A percentile compares a stretch with the other conserved stretches of the same genome.
Evolutionary conservation across 129 eudicot genomes (phyloP).

Genomic region (Flaveria ramosissima): DNA sequence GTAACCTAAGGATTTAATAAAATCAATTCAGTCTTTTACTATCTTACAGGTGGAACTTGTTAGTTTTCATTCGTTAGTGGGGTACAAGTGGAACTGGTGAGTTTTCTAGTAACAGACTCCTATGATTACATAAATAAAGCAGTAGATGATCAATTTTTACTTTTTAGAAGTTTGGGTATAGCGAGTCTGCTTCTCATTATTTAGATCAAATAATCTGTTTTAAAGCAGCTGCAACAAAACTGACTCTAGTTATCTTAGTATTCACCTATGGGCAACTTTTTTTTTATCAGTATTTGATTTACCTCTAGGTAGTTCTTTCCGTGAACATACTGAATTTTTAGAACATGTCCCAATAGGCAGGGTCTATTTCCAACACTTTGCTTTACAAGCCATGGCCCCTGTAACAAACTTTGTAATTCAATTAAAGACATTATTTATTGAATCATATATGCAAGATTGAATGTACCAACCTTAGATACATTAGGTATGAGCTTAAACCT

Average conservation of each 20-base stretch:
- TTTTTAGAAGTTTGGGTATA: neutral
- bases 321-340: constrained; percentile 47
- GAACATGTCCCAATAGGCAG: constrained; percentile 58
- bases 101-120: neutral
- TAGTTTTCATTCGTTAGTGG: neutral
- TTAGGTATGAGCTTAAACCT: constrained; percentile 76
- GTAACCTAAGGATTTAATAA: no score
- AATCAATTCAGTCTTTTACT: no score
- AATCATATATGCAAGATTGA: neutral
- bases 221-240: neutral
- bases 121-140: neutral
- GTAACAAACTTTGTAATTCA: constrained; percentile 4
- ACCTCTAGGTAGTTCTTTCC: constrained; percentile 71
- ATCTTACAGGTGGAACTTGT: no score
- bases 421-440: neutral
- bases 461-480: constrained; percentile 52
- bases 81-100: neutral
- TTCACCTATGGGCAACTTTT: no score
- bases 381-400: constrained; percentile 71
- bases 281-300: neutral
- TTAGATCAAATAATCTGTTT: neutral
- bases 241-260: neutral
- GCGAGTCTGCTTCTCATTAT: neutral
- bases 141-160: neutral
- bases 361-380: constrained; percentile 69